These are phyloP conservation scores for Colletotrichum eleusines DNA, from an alignment of 2,329 filamentous ascomycete species.

Conservation along the genomic window DNA sequence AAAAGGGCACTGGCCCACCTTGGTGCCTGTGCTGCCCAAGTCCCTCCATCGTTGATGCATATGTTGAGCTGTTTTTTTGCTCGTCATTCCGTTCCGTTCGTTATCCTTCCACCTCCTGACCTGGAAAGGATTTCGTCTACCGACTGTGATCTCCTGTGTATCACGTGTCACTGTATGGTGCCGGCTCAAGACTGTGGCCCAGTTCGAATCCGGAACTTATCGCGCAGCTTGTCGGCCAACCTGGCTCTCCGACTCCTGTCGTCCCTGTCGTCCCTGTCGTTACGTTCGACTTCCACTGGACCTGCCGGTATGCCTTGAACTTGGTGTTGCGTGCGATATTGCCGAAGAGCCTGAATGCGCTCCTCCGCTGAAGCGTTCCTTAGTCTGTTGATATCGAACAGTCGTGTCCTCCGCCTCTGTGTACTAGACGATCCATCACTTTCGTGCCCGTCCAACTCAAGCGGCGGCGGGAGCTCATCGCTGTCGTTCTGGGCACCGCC, in stretches of 20 bases:
- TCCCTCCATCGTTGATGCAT: conserved; percentile 4
- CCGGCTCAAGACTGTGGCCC: conserved; percentile 52
- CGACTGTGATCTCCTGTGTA: not conserved
- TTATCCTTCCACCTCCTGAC: conserved; percentile 1
- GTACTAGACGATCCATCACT: conserved; percentile 48
- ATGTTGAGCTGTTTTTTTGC: conserved; percentile 7
- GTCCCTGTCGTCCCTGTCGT: conserved; percentile 52
- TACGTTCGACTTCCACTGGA: conserved; percentile 46
- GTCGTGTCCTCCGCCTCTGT: conserved; percentile 61
- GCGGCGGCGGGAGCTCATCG: conserved; percentile 55
- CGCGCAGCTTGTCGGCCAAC: conserved; percentile 63
- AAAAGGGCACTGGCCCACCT: conserved; percentile 14
- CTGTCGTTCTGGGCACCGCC: conserved; percentile 42
- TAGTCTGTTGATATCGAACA: conserved; percentile 69
- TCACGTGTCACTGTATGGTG: not conserved
- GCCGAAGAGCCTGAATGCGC: conserved; percentile 70
- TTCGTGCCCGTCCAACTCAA: conserved; percentile 55
- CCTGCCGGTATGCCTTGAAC: conserved; percentile 10
- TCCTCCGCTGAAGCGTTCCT: conserved; percentile 71
- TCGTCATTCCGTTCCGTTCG: conserved; percentile 12
- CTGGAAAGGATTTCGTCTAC: not conserved
- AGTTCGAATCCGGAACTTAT: conserved; percentile 66
- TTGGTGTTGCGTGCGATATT: conserved; percentile 58
- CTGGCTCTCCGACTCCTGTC: conserved; percentile 56
- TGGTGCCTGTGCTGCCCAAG: not conserved